These are phyloP conservation scores for Microsporum canis DNA, from an alignment of 2,329 filamentous ascomycete species.

Conservation along the genomic window DNA sequence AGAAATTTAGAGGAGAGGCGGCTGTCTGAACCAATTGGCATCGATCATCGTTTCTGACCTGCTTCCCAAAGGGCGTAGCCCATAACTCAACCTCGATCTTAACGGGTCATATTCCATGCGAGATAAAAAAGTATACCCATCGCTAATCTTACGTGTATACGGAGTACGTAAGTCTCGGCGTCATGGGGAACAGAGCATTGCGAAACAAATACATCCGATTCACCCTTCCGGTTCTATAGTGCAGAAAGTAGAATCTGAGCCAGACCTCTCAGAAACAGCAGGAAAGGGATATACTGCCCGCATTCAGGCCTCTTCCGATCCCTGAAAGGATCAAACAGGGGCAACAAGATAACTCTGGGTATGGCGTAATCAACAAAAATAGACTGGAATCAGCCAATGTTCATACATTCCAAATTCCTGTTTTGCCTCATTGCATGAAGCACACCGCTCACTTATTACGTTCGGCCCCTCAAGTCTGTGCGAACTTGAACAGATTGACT, in stretches of 20 bases:
- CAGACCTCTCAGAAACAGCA: not conserved
- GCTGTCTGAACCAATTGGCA: slow-evolving; percentile 2
- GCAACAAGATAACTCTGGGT: not conserved
- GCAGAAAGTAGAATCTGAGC: not conserved
- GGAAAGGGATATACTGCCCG: not conserved
- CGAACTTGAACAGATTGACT: not conserved
- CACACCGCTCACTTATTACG: not conserved
- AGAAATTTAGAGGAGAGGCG: not conserved
- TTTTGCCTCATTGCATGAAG: not conserved
- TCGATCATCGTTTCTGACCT: not conserved
- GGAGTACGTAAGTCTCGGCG: not conserved
- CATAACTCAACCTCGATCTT: not conserved
- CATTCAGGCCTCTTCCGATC: not conserved
- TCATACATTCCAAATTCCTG: not conserved
- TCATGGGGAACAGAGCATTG: not conserved
- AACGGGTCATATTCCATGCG: not conserved
- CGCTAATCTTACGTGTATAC: not conserved
- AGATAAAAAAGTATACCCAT: not conserved
- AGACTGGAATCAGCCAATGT: not conserved
- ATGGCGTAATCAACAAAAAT: not conserved
- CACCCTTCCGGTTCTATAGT: not conserved
- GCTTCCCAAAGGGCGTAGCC: not conserved
- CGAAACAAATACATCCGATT: not conserved
- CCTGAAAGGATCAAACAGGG: not conserved
- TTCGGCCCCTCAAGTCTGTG: not conserved